Evolutionary conservation across 805 yeast genomes (phyloP).

Genomic region (Candida argentea): DNA sequence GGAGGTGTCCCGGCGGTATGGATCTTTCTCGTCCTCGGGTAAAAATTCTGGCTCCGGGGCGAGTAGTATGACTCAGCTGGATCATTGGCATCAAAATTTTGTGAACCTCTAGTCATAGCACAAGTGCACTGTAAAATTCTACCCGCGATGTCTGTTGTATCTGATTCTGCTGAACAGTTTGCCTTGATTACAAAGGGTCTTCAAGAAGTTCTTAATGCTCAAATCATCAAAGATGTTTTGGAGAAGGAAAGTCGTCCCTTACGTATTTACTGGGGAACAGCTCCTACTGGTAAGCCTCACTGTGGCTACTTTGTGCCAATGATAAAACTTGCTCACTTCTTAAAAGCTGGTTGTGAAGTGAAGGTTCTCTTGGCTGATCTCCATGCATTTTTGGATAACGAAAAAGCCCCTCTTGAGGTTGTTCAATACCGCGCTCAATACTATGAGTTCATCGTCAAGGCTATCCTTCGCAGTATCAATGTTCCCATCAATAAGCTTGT

Average conservation of each 20-base stretch:
- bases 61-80: no score
- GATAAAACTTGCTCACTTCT: conserved; percentile 91
- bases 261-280: conserved; percentile 96
- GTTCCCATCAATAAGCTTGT: conserved; percentile 86
- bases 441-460: conserved; percentile 75
- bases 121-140: no score
- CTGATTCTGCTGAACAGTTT: conserved; percentile 54
- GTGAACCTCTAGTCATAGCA: no score
- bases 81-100: no score
- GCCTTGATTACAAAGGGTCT: conserved; percentile 72
- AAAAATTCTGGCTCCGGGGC: no score
- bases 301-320: conserved; percentile 98
- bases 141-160: conserved; percentile 15
- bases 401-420: conserved; percentile 95
- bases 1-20: no score
- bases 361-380: conserved; percentile 87
- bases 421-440: conserved; percentile 83
- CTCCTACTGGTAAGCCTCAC: conserved; percentile 98
- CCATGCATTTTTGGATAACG: conserved; percentile 94
- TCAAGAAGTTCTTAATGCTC: conserved; percentile 86
- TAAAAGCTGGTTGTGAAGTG: conserved; percentile 94
- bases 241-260: conserved; percentile 76
- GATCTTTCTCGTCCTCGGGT: no score
- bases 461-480: conserved; percentile 75
- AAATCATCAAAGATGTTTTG: conserved; percentile 74